Evolutionary conservation across 495 filamentous ascomycete genomes (phyloP), one percentile per base, ranked within the genome.

Genomic region (Trichoderma gamsii): DNA sequence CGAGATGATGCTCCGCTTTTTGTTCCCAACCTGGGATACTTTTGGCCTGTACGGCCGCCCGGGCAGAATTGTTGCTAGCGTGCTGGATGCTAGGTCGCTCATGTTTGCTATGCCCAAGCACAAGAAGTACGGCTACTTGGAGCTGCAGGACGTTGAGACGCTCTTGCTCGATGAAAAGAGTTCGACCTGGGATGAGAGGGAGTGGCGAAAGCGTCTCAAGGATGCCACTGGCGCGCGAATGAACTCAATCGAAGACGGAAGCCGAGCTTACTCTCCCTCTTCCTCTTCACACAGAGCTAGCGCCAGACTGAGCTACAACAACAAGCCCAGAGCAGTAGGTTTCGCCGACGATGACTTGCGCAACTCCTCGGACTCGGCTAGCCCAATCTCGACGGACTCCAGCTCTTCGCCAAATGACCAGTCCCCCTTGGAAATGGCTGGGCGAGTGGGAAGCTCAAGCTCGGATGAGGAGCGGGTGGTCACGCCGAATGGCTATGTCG

Each of bases 71-170:
- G 87, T 97, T 63, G 91, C 95, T 1, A 96, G 96, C 72, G 88
- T 89, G 0, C 86, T 91, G 32, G 92, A 99, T 76, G 80, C 88
- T 4, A 88, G 90, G 69, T 94, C 95, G 68, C 82, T 99, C 72
- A 99, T 99, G 95, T 98, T 99, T 79, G 96, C 92, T 0, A 94
- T 99, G 88, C 96, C 95, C 0, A 90, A 89, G 72, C 86, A 96
- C 68, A 87, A 87, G 51, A 85, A 90, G 67, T 97, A 97, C 74
- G 94, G 95, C 0, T 98, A 98, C 75, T 77, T 98, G 25, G 96
- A 98, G 71, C 84, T 93, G 38, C 71, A 91, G 46, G 95, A 99
- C 77, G 91, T 98, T 11, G 87, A 87, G 16, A 83, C 80, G 65
- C 78, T 98, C 41, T 91, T 98, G 68, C 81, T 90, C 69, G 88